Conservation (phyloP, 768 basidiomycete genomes). For the Suillus subaureus region DNA sequence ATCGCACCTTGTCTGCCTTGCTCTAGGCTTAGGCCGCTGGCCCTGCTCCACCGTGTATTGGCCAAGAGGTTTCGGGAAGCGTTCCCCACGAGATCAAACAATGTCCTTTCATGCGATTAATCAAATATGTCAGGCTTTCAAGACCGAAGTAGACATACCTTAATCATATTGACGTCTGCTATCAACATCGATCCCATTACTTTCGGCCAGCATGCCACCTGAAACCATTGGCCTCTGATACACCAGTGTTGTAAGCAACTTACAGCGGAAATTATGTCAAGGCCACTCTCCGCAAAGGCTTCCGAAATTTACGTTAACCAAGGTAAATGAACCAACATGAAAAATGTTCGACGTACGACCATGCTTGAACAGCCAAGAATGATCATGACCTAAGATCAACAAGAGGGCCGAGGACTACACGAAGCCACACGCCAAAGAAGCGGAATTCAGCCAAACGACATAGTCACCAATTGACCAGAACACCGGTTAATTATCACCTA, state of each 20-base stretch:
- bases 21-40: too few relatives aligned
- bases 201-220: conserved; percentile 18
- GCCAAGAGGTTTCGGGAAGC: conserved; percentile 57
- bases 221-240: neutral
- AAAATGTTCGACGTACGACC: conserved; percentile 2
- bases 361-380: conserved; percentile 11
- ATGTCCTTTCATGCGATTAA: conserved; percentile 21
- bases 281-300: conserved; percentile 37
- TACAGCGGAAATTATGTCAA: conserved; percentile 40
- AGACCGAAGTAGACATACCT: conserved; percentile 25
- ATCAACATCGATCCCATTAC: conserved; percentile 15
- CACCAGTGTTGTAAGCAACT: conserved; percentile 16
- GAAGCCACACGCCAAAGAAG: too few relatives aligned
- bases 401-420: conserved; percentile 2
- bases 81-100: conserved; percentile 21
- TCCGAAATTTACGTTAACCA: neutral
- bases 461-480: too few relatives aligned
- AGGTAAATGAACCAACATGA: neutral
- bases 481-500: too few relatives aligned
- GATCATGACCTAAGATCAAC: conserved; percentile 11
- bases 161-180: conserved; percentile 44
- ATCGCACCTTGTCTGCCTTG: too few relatives aligned
- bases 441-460: too few relatives aligned
- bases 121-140: neutral
- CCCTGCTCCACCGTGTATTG: conserved; percentile 35